Conservation (phyloP, 2,329 filamentous ascomycete genomes). For the Botrytis medusae region DNA sequence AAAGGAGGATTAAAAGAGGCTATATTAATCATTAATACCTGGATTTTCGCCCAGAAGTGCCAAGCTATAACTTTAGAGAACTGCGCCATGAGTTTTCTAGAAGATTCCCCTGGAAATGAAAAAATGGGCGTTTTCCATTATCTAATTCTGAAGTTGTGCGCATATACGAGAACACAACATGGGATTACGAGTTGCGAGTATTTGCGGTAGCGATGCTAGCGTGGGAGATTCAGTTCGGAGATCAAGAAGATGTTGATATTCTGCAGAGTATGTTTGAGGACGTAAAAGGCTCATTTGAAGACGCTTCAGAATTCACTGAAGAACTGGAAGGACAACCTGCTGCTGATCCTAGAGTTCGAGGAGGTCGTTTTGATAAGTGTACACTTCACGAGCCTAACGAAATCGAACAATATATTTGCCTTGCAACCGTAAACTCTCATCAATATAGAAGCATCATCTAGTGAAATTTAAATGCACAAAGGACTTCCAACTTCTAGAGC, state of each 20-base stretch:
- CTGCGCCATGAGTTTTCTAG: background rate
- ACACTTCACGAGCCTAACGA: background rate
- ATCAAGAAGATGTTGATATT: background rate
- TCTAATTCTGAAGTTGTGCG: background rate
- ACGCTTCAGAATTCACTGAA: background rate
- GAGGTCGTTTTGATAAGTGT: background rate
- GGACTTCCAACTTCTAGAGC: background rate
- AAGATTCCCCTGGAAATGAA: background rate
- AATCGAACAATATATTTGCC: background rate
- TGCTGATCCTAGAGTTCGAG: background rate
- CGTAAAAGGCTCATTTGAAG: background rate
- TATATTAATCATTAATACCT: background rate
- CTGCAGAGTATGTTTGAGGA: background rate
- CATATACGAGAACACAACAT: background rate
- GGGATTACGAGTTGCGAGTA: background rate
- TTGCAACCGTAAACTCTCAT: background rate
- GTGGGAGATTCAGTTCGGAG: background rate
- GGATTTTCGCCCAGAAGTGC: background rate
- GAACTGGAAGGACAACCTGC: background rate
- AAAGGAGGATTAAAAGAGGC: background rate
- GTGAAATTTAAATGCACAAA: fast-evolving
- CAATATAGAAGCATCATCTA: background rate
- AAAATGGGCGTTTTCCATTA: background rate
- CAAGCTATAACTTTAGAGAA: background rate
- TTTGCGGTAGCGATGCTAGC: background rate